Evolutionary conservation across 345 rosid genomes (phyloP), one percentile per base, ranked within the genome.

Genomic region (Turnera subulata): DNA sequence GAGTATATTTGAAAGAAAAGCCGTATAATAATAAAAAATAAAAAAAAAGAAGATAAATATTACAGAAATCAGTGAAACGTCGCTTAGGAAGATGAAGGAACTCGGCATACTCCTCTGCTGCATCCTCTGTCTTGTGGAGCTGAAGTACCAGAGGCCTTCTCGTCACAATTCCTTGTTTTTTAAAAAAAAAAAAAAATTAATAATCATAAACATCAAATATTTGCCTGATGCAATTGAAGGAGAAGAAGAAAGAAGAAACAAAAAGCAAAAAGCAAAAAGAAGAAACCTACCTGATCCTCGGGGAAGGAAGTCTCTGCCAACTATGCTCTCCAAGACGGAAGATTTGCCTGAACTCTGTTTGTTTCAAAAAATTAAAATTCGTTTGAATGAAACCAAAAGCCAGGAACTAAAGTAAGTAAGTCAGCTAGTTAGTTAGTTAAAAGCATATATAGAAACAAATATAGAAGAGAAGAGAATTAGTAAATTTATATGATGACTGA

Each of bases 261-360:
- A 14, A 47, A 53, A 11, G n/a, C 21, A 46, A 11, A 8, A 6
- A 19, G 61, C 78, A 33, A 61, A n/a, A n/a, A n/a, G n/a, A n/a
- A n/a, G n/a, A n/a, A n/a, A n/a, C n/a, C n/a, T n/a, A 86, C 98
- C 98, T 2, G 98, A 92, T 82, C 98, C 98, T 80, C 98, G 77
- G 16, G 98, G 98, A 58, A 92, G 97, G 57, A 92, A 92, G 66
- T 92, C 98, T 50, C 95, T 78, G 24, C 97, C 98, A 12, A 92
- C 98, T 14, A 92, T 79, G 65, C 98, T 92, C 79, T 92, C 98
- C 46, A 92, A 82, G n/a, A 92, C 98, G 0, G 98, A 92, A 53
- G 98, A 92, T 71, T 92, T 92, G 37, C 97, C 98, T 11, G 98
- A 92, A 64, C 98, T 92, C 98, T 89, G 78, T n/a, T n/a, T n/a